A percentile compares a stretch with the other conserved stretches of the same genome.
Evolutionary conservation across 2,329 filamentous ascomycete species (phyloP).

Genomic region (Orbilia quercus): DNA sequence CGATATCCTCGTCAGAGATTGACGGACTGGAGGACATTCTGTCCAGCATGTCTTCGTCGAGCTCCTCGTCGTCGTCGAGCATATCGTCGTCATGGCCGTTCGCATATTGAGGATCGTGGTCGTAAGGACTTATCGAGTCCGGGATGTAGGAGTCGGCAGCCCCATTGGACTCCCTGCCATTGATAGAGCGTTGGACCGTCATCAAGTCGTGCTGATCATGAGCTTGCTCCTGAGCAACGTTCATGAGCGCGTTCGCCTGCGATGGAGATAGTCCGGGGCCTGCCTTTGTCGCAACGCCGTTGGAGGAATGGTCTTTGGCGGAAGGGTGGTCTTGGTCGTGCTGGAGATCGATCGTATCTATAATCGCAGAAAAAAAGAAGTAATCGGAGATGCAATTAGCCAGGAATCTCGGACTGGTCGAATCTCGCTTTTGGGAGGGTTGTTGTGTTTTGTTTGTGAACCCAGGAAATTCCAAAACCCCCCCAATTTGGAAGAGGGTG

Average conservation of each 20-base stretch:
- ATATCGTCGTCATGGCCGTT: conserved; percentile 70
- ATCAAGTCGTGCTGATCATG: conserved; percentile 74
- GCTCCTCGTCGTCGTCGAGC: conserved; percentile 76
- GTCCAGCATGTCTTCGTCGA: conserved; percentile 97
- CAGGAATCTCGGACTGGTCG: conserved; percentile 11
- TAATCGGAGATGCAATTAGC: conserved; percentile 22
- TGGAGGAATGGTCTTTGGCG: conserved; percentile 79
- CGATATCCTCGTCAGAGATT: conserved; percentile 83
- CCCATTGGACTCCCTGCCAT: conserved; percentile 71
- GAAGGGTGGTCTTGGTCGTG: conserved; percentile 78
- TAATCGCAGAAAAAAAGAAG: conserved; percentile 23
- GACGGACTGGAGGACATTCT: conserved; percentile 98
- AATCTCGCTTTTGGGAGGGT: no score
- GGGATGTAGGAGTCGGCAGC: conserved; percentile 64
- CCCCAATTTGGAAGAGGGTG: not conserved
- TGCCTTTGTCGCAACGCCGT: conserved; percentile 66
- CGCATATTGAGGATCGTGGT: conserved; percentile 68
- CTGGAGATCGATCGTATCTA: conserved; percentile 96
- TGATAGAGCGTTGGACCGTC: conserved; percentile 67
- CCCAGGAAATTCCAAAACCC: conserved; percentile 39
- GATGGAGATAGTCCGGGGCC: conserved; percentile 75
- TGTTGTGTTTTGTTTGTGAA: conserved; percentile 6
- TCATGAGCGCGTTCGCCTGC: conserved; percentile 84
- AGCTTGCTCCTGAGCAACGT: conserved; percentile 79
- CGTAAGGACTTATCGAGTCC: conserved; percentile 63